Evolutionary conservation across 139 green algal genomes (phyloP).

Genomic region (Zygnema cylindricum): DNA sequence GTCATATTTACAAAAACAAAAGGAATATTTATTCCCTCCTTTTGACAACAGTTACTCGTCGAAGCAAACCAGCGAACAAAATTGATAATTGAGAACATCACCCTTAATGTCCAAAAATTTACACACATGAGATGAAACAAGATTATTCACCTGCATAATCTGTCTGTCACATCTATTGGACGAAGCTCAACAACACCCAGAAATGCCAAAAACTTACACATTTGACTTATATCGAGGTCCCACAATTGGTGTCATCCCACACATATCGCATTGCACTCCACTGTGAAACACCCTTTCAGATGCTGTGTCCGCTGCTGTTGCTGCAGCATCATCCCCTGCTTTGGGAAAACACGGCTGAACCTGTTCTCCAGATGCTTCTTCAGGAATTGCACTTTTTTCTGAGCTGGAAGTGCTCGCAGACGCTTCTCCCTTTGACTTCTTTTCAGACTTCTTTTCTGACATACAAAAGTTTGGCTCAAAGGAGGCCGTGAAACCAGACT

Average conservation of each 20-base stretch:
- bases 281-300: constrained; percentile 31
- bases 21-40: no score
- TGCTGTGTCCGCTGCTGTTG: background rate
- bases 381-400: background rate
- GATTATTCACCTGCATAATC: no score
- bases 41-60: no score
- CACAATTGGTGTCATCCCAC: constrained; percentile 44
- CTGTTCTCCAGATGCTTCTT: background rate
- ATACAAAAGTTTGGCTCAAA: constrained; percentile 34
- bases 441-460: background rate
- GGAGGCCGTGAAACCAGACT: constrained; percentile 3
- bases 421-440: background rate
- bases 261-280: constrained; percentile 51
- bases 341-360: background rate
- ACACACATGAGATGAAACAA: no score
- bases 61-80: no score
- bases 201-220: constrained; percentile 22
- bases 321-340: background rate
- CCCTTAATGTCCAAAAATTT: no score
- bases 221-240: constrained; percentile 53
- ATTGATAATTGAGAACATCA: no score
- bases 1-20: no score
- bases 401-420: background rate
- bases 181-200: no score
- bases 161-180: no score